Evolutionary conservation across 306 rosid species (phyloP).

Genomic region (Macrotyloma uniflorum): DNA sequence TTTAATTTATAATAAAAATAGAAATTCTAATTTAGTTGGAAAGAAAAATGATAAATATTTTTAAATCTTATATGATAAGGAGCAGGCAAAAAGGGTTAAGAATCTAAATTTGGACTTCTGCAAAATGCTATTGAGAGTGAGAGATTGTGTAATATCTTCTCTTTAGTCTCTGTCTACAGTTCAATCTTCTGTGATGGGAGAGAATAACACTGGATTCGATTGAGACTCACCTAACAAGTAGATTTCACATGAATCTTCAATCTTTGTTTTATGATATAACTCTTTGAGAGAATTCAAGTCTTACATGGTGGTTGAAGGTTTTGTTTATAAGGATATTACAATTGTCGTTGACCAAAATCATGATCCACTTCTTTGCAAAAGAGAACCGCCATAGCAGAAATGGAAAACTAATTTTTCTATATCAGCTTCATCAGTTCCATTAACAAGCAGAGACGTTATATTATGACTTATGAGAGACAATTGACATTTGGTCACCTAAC

Average conservation of each 20-base stretch:
- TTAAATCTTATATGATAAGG: not conserved
- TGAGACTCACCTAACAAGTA: not conserved
- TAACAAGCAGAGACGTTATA: not conserved
- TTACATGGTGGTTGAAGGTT: too few species aligned
- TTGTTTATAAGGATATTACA: too few species aligned
- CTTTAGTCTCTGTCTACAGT: not conserved
- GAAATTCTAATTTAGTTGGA: not conserved
- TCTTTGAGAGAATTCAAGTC: not conserved
- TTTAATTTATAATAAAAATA: too few species aligned
- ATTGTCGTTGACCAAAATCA: too few species aligned
- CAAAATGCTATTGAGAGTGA: too few species aligned
- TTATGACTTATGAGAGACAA: not conserved
- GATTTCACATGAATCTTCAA: not conserved
- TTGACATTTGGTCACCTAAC: slow-evolving; percentile 30
- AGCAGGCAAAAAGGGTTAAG: not conserved
- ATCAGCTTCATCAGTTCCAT: not conserved
- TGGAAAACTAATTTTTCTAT: too few species aligned
- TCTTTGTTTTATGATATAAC: not conserved
- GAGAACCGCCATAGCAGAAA: too few species aligned
- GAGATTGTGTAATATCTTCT: not conserved
- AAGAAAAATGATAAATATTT: not conserved
- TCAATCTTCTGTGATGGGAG: not conserved
- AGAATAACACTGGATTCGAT: not conserved
- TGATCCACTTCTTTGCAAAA: too few species aligned
- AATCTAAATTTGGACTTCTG: not conserved